Conservation (phyloP, 768 basidiomycete species). For the Pulveroboletus sp. region DNA sequence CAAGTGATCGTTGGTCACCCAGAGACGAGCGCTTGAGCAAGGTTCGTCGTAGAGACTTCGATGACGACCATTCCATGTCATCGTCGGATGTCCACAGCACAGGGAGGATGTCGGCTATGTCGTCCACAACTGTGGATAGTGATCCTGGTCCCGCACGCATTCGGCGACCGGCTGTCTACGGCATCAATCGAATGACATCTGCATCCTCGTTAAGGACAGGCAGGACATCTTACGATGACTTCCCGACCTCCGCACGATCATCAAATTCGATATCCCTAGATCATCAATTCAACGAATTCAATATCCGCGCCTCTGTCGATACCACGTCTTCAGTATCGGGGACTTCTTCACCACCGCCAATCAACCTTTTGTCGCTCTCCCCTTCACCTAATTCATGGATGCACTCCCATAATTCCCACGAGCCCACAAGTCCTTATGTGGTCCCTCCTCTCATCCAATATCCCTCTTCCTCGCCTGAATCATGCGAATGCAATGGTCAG, state of each 20-base stretch:
- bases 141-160: constrained; percentile 77
- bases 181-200: constrained; percentile 73
- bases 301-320: constrained; percentile 67
- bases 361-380: constrained; percentile 71
- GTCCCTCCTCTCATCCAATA: constrained; percentile 37
- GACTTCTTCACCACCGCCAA: constrained; percentile 71
- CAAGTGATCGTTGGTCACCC: constrained; percentile 45
- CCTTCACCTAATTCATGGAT: constrained; percentile 61
- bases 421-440: constrained; percentile 37
- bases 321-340: constrained; percentile 55
- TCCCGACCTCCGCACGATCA: constrained; percentile 67
- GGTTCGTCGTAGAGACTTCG: constrained; percentile 77
- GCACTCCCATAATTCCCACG: constrained; percentile 43
- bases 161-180: constrained; percentile 61
- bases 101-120: constrained; percentile 72
- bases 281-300: constrained; percentile 75
- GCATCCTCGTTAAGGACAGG: constrained; percentile 63
- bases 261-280: constrained; percentile 80
- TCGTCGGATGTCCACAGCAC: constrained; percentile 81
- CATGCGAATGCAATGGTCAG: constrained; percentile 53
- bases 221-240: constrained; percentile 67
- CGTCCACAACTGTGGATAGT: constrained; percentile 81
- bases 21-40: constrained; percentile 67
- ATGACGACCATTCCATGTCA: constrained; percentile 91
- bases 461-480: constrained; percentile 37